Conservation (phyloP, 2,329 filamentous ascomycete genomes). For the Colletotrichum eremochloae region DNA sequence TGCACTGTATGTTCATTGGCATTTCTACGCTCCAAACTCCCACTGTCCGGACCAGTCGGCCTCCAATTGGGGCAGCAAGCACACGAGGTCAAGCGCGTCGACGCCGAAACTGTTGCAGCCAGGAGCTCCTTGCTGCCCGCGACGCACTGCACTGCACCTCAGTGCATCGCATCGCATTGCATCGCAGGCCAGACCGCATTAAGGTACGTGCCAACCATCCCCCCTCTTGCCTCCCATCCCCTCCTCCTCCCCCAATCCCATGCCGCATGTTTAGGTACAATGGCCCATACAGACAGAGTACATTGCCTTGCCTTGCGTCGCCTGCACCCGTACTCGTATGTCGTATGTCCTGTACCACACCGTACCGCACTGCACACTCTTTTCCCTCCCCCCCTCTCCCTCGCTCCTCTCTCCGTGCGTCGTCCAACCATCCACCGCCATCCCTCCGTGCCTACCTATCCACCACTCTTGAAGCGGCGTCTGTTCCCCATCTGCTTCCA, state of each 20-base stretch:
- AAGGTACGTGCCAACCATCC: slow-evolving; percentile 35
- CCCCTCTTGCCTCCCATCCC: slow-evolving; percentile 1
- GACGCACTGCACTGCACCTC: slow-evolving; percentile 23
- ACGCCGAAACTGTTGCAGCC: slow-evolving; percentile 49
- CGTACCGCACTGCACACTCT: background rate
- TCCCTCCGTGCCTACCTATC: background rate
- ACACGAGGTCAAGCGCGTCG: slow-evolving; percentile 41
- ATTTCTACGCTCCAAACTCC: slow-evolving; percentile 6
- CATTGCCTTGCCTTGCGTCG: background rate
- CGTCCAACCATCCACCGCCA: slow-evolving; percentile 12
- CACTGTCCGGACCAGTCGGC: slow-evolving; percentile 11
- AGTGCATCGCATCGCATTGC: slow-evolving; percentile 28
- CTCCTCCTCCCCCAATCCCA: background rate
- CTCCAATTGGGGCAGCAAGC: background rate
- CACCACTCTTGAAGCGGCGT: slow-evolving; percentile 28
- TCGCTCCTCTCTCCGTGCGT: background rate
- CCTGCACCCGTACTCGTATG: background rate
- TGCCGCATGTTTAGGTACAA: slow-evolving; percentile 7
- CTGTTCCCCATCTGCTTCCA: slow-evolving; percentile 23
- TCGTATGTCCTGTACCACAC: slow-evolving; percentile 2
- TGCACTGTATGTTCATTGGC: slow-evolving; percentile 1
- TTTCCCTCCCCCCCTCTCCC: background rate
- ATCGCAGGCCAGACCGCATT: slow-evolving; percentile 28
- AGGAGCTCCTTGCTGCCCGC: slow-evolving; percentile 44
- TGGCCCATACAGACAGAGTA: background rate